Conservation (phyloP, 257 asterid genomes). For the Solanum medicagineum region DNA sequence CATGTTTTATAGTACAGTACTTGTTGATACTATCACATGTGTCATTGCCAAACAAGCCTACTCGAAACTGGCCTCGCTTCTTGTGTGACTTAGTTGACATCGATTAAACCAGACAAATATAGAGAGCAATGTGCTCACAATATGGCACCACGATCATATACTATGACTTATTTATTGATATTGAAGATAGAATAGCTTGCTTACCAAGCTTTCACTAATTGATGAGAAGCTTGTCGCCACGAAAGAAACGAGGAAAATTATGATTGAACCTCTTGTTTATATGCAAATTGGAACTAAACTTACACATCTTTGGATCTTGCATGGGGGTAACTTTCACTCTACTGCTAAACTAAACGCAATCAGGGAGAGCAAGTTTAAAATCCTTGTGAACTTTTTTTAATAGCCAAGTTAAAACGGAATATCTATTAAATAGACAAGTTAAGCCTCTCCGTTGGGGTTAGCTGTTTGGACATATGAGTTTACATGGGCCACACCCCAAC, state of each 20-base stretch:
- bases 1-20: neutral
- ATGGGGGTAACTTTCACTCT: neutral
- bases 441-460: too few relatives aligned
- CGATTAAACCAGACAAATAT: neutral
- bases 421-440: too few relatives aligned
- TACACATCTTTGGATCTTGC: neutral
- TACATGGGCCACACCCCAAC: too few relatives aligned
- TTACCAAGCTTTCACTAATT: neutral
- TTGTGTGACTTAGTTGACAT: neutral
- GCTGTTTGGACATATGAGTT: too few relatives aligned
- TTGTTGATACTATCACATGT: neutral
- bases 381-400: neutral
- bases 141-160: too few relatives aligned
- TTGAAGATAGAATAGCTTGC: neutral
- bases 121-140: neutral
- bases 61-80: neutral
- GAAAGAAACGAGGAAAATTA: too few relatives aligned
- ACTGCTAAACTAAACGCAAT: neutral
- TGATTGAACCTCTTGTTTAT: neutral
- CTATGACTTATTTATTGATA: neutral
- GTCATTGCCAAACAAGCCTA: neutral
- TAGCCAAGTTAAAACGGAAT: too few relatives aligned
- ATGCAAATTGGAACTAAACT: neutral
- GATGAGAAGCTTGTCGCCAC: neutral
- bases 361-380: neutral